Percentiles rank a stretch among this genome's conserved stretches.
phyloP scores from a whole-genome alignment of 257 asterid genomes.

The Jacaranda copaia region DNA sequence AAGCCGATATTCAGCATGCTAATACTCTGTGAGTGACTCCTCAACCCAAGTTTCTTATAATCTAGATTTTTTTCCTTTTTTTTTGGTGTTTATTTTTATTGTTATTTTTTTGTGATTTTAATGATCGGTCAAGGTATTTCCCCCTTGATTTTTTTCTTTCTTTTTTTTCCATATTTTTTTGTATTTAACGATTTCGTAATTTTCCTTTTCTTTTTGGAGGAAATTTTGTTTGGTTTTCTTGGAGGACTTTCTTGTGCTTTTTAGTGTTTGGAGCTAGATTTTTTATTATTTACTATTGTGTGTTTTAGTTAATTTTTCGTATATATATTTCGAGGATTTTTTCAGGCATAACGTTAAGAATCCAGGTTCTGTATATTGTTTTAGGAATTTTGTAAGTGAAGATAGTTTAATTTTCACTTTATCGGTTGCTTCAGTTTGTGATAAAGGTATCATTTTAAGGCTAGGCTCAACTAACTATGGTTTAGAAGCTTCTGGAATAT shows the following conservation, averaged over 20 bases:
- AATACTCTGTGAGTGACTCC: slow-evolving; percentile 65
- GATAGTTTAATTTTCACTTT: slow-evolving; percentile 51
- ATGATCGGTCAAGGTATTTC: slow-evolving; percentile 25
- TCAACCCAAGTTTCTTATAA: too few species aligned
- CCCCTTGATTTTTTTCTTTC: neutral
- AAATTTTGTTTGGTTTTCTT: slow-evolving; percentile 7
- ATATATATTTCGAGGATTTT: neutral
- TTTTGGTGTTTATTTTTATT: neutral
- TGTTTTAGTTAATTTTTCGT: neutral
- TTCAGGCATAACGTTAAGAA: slow-evolving; percentile 19
- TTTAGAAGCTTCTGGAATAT: slow-evolving; percentile 28
- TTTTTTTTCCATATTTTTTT: neutral
- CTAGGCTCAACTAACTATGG: slow-evolving; percentile 42
- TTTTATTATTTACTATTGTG: neutral
- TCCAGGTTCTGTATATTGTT: slow-evolving; percentile 25
- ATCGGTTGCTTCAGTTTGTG: slow-evolving; percentile 57
- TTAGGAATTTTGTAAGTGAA: slow-evolving; percentile 40
- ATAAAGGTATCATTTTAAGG: slow-evolving; percentile 56
- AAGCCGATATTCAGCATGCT: slow-evolving; percentile 93
- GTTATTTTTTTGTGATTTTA: neutral
- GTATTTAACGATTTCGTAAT: neutral
- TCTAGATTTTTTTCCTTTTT: neutral
- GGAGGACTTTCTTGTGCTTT: neutral
- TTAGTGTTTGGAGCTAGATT: slow-evolving; percentile 21
- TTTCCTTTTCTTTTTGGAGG: neutral